Conservation (phyloP, 805 yeast species). For the Wickerhamiella bombiphila region DNA sequence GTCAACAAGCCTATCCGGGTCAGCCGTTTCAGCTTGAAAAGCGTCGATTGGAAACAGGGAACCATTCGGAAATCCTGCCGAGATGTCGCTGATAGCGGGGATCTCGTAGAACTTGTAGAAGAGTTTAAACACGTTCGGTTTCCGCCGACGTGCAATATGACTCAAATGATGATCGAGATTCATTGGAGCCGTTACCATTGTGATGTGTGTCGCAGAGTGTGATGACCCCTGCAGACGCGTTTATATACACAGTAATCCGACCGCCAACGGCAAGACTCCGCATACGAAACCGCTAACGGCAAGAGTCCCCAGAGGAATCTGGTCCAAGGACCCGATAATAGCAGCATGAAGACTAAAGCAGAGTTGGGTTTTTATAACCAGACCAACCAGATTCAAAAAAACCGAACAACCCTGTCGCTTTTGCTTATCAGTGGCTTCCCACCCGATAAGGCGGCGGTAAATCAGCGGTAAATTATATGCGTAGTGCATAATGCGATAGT, state of each 20-base stretch:
- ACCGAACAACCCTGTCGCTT: too few relatives aligned
- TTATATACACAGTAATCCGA: not conserved
- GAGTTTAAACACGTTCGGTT: slow-evolving; percentile 17
- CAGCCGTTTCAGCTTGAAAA: slow-evolving; percentile 9
- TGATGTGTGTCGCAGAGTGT: not conserved
- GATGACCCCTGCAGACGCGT: not conserved
- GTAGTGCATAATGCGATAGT: too few relatives aligned
- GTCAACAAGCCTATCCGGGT: slow-evolving; percentile 3
- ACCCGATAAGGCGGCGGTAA: too few relatives aligned
- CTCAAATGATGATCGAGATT: slow-evolving; percentile 17
- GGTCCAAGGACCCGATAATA: too few relatives aligned
- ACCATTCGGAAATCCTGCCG: slow-evolving; percentile 18
- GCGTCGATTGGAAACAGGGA: slow-evolving; percentile 16
- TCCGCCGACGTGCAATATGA: slow-evolving; percentile 14
- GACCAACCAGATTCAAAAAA: too few relatives aligned
- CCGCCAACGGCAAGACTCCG: not conserved
- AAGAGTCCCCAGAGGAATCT: not conserved
- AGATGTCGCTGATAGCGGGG: slow-evolving; percentile 16
- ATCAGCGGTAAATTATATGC: too few relatives aligned
- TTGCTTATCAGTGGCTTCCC: too few relatives aligned
- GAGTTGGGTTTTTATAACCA: too few relatives aligned
- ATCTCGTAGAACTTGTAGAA: slow-evolving; percentile 18
- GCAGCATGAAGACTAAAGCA: too few relatives aligned
- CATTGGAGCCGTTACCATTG: not conserved
- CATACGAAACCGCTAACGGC: not conserved